These are phyloP conservation scores for Lactarius vividus DNA, from an alignment of 768 basidiomycete genomes.

Conservation along the genomic window DNA sequence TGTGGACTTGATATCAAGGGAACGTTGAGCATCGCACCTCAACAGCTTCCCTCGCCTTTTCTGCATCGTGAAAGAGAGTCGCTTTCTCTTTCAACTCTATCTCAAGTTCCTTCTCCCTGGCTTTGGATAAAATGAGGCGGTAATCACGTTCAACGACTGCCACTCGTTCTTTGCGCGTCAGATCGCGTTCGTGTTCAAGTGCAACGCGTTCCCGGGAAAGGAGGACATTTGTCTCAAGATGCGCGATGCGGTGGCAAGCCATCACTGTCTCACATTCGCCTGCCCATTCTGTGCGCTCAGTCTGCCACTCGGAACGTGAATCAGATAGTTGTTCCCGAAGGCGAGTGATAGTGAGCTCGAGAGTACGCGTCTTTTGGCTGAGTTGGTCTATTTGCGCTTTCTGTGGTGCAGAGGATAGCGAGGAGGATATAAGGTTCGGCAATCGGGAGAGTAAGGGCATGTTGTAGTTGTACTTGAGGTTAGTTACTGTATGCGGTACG, in stretches of 20 bases:
- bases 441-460: slow-evolving; percentile 21
- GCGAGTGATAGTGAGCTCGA: slow-evolving; percentile 59
- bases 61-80: slow-evolving; percentile 34
- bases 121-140: slow-evolving; percentile 65
- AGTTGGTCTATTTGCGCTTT: slow-evolving; percentile 72
- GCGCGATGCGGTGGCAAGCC: slow-evolving; percentile 61
- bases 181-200: slow-evolving; percentile 54
- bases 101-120: slow-evolving; percentile 59
- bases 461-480: neutral
- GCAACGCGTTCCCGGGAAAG: slow-evolving; percentile 52
- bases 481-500: neutral
- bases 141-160: slow-evolving; percentile 61
- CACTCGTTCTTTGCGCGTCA: slow-evolving; percentile 54
- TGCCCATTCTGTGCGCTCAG: slow-evolving; percentile 56
- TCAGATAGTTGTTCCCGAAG: slow-evolving; percentile 44
- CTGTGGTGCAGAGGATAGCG: slow-evolving; percentile 38
- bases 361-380: slow-evolving; percentile 61
- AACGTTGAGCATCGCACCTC: slow-evolving; percentile 32
- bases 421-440: slow-evolving; percentile 26
- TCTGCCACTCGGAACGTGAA: slow-evolving; percentile 49
- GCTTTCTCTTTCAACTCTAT: slow-evolving; percentile 47
- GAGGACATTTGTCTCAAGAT: slow-evolving; percentile 52
- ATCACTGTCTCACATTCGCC: slow-evolving; percentile 63
- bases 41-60: slow-evolving; percentile 30
- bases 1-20: neutral